These are phyloP conservation scores for Eragrostis tef DNA, from an alignment of 202 grass and related monocot species.

Conservation along the genomic window DNA sequence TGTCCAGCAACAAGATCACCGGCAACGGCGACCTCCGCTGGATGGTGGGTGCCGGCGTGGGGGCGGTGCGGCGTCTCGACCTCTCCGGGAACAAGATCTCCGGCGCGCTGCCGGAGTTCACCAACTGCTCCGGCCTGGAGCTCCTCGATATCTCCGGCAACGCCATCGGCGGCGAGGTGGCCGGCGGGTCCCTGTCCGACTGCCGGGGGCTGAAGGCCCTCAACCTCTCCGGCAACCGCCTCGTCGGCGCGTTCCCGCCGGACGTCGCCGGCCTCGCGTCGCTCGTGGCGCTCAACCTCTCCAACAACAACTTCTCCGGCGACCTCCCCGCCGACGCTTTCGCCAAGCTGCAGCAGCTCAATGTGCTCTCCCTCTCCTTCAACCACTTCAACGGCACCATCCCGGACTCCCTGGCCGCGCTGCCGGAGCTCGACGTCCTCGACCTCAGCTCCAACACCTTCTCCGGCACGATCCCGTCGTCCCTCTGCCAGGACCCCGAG, in stretches of 20 bases:
- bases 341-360: constrained; percentile 59
- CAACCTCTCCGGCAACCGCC: constrained; percentile 84
- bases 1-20: constrained; percentile 83
- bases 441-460: constrained; percentile 92
- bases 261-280: constrained; percentile 59
- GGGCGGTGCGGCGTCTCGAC: constrained; percentile 59
- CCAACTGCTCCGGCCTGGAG: constrained; percentile 74
- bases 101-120: constrained; percentile 60
- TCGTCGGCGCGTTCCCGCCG: constrained; percentile 62
- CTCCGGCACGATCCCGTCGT: constrained; percentile 63
- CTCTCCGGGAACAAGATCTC: constrained; percentile 70
- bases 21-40: constrained; percentile 64
- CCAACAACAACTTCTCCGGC: constrained; percentile 93
- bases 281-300: constrained; percentile 66
- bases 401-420: constrained; percentile 55
- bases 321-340: constrained; percentile 62
- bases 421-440: constrained; percentile 69
- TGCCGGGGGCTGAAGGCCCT: constrained; percentile 59
- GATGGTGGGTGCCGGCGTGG: constrained; percentile 64
- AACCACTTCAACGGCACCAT: constrained; percentile 78
- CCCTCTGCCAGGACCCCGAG: constrained; percentile 59
- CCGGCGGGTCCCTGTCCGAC: constrained; percentile 50
- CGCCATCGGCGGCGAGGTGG: constrained; percentile 53
- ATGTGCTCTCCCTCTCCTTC: constrained; percentile 69
- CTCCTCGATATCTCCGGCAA: constrained; percentile 85